Conservation (phyloP, 345 rosid genomes). For the Viola odorata region DNA sequence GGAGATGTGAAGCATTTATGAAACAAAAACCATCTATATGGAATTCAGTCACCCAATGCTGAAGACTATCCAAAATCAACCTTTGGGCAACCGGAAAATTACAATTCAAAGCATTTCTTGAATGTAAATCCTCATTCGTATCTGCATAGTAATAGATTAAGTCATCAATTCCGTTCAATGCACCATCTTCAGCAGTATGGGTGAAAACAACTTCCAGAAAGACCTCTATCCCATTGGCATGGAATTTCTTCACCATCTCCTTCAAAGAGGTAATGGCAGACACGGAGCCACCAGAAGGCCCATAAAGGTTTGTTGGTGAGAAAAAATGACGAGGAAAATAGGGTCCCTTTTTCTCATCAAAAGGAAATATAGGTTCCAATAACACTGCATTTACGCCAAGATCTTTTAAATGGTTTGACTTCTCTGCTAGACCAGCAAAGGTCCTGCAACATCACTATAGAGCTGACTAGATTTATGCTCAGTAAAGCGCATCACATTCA, state of each 20-base stretch:
- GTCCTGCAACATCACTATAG: constrained; percentile 49
- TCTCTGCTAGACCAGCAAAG: constrained; percentile 69
- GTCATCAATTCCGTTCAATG: constrained; percentile 72
- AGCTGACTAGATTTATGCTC: constrained; percentile 64
- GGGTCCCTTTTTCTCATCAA: constrained; percentile 64
- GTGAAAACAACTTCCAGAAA: constrained; percentile 82
- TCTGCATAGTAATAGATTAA: constrained; percentile 46
- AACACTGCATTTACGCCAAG: constrained; percentile 83
- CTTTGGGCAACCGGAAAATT: constrained; percentile 68
- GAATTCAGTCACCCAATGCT: constrained; percentile 77
- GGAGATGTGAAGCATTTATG: constrained; percentile 62
- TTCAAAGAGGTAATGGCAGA: constrained; percentile 64
- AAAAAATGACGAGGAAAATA: constrained; percentile 79
- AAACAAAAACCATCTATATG: constrained; percentile 89
- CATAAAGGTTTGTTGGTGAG: constrained; percentile 50
- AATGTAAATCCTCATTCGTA: constrained; percentile 28
- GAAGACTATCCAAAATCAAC: constrained; percentile 70
- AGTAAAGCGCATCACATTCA: constrained; percentile 70
- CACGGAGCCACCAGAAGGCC: constrained; percentile 44
- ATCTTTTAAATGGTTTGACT: constrained; percentile 55
- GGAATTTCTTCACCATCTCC: constrained; percentile 84
- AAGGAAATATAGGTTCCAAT: constrained; percentile 75
- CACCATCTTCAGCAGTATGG: constrained; percentile 57
- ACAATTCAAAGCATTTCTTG: constrained; percentile 55
- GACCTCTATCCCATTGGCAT: constrained; percentile 71